Conservation (phyloP, 345 rosid genomes). For the Gossypium herbaceum region DNA sequence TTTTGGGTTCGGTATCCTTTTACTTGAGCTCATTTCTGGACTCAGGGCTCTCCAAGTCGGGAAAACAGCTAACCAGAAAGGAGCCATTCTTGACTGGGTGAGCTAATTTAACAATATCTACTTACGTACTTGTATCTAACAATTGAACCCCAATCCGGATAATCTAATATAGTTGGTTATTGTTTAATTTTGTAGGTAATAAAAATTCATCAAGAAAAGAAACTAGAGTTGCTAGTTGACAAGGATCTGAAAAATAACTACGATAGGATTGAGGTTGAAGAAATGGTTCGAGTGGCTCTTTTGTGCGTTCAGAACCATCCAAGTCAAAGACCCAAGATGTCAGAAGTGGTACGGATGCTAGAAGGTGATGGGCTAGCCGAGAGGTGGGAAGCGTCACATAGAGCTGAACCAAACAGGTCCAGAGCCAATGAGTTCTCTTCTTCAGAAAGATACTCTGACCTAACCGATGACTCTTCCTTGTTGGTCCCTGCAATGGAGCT, state of each 20-base stretch:
- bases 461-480: slow-evolving; percentile 77
- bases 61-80: slow-evolving; percentile 79
- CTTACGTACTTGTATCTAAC: background rate
- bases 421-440: slow-evolving; percentile 69
- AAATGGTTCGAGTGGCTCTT: slow-evolving; percentile 84
- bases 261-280: slow-evolving; percentile 72
- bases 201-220: slow-evolving; percentile 87
- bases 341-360: slow-evolving; percentile 91
- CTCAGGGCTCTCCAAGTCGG: slow-evolving; percentile 86
- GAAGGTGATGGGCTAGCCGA: slow-evolving; percentile 97
- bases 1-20: slow-evolving; percentile 90
- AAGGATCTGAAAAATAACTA: slow-evolving; percentile 71
- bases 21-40: slow-evolving; percentile 82
- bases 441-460: slow-evolving; percentile 82
- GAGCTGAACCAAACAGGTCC: slow-evolving; percentile 52
- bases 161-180: background rate
- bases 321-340: slow-evolving; percentile 82
- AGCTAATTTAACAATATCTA: slow-evolving; percentile 20
- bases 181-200: slow-evolving; percentile 47
- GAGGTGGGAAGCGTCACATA: slow-evolving; percentile 96
- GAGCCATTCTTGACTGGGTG: slow-evolving; percentile 96
- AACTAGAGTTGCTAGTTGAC: slow-evolving; percentile 77
- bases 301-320: slow-evolving; percentile 83
- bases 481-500: slow-evolving; percentile 87
- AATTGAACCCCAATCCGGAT: no score